phyloP scores from a whole-genome alignment of 176 grass and related monocot genomes.

The Eleusine coracana region DNA sequence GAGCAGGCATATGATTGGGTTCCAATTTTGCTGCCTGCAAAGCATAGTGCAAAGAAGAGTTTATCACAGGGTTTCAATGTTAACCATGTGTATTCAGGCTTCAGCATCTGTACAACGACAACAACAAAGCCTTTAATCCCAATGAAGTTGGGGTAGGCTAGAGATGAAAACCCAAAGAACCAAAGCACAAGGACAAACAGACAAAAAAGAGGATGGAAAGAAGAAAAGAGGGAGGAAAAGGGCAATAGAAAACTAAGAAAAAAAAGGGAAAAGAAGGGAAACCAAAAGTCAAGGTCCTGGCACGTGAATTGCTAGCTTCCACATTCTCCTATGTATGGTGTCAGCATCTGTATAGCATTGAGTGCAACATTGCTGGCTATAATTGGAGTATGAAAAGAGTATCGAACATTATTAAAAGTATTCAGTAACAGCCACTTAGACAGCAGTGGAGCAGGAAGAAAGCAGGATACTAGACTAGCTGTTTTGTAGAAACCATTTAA shows the following conservation, averaged over 20 bases:
- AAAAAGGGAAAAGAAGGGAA: no score
- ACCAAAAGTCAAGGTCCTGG: no score
- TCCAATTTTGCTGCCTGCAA: constrained; percentile 87
- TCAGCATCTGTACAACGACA: not conserved
- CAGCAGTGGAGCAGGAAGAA: constrained; percentile 16
- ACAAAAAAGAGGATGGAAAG: no score
- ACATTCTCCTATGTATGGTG: not conserved
- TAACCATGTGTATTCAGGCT: constrained; percentile 3
- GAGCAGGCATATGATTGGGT: constrained; percentile 91
- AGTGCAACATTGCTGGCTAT: not conserved
- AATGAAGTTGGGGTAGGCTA: no score
- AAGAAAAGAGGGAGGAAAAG: no score
- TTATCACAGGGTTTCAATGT: not conserved
- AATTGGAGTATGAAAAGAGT: not conserved
- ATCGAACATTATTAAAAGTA: not conserved
- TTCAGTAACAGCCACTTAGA: not conserved
- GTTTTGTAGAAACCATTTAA: not conserved
- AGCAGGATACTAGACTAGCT: not conserved
- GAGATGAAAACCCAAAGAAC: no score
- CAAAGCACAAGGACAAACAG: no score
- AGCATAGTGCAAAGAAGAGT: constrained; percentile 8
- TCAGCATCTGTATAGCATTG: not conserved
- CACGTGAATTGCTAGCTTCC: no score
- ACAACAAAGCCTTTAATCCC: no score
- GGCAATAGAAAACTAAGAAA: no score